Percentiles rank a stretch among this genome's conserved stretches.
These are phyloP conservation scores for Saccharomycopsis vini DNA, from an alignment of 805 yeast genomes.

Conservation along the genomic window DNA sequence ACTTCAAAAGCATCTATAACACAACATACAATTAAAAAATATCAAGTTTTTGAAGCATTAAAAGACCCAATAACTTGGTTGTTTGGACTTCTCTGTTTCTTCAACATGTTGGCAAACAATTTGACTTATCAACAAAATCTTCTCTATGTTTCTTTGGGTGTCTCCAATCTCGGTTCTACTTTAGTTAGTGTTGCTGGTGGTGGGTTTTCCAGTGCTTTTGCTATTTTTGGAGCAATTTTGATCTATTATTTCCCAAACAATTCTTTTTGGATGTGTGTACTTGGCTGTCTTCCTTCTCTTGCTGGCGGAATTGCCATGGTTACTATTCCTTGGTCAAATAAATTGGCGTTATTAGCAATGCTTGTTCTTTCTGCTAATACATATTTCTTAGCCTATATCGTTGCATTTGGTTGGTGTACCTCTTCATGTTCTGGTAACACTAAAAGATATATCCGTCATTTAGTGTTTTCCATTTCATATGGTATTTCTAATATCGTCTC, in stretches of 20 bases:
- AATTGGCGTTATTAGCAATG: constrained; percentile 33
- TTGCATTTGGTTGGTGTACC: constrained; percentile 23
- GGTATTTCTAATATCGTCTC: constrained; percentile 36
- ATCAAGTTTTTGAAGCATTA: constrained; percentile 41
- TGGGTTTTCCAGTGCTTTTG: constrained; percentile 30
- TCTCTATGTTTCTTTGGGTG: constrained; percentile 31
- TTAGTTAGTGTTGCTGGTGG: constrained; percentile 42
- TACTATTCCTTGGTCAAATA: constrained; percentile 32
- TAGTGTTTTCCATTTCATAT: constrained; percentile 31
- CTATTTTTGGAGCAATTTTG: constrained; percentile 27
- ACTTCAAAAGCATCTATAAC: constrained; percentile 34
- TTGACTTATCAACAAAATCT: constrained; percentile 38
- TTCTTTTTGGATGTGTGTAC: constrained; percentile 26
- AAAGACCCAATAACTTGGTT: constrained; percentile 42
- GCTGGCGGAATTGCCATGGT: constrained; percentile 36
- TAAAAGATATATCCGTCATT: constrained; percentile 34
- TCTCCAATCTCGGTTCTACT: constrained; percentile 34
- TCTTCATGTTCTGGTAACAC: constrained; percentile 35
- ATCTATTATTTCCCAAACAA: constrained; percentile 26
- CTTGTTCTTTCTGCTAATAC: constrained; percentile 33
- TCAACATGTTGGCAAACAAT: constrained; percentile 38
- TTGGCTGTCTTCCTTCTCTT: constrained; percentile 29
- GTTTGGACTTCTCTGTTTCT: constrained; percentile 30
- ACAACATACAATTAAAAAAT: constrained; percentile 37
- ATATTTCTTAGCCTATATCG: constrained; percentile 24